Evolutionary conservation across 768 basidiomycete species (phyloP).

Genomic region (Ramaria rubella): DNA sequence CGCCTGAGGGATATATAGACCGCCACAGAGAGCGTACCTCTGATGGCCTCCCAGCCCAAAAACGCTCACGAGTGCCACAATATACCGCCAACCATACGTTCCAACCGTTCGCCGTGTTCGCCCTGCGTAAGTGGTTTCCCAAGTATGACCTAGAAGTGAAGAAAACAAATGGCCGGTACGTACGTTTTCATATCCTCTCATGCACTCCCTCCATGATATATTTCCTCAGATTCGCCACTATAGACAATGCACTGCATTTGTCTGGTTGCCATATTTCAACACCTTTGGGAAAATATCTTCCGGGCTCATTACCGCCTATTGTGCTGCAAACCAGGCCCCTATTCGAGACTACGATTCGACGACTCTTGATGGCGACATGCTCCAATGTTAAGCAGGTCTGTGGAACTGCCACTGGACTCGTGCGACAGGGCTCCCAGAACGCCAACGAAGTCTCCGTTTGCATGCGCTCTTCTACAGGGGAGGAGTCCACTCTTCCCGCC

Average conservation of each 20-base stretch:
- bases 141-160: conserved; percentile 14
- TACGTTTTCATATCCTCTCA: not conserved
- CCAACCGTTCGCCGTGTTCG: conserved; percentile 3
- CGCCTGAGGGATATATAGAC: conserved; percentile 10
- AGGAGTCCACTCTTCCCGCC: conserved; percentile 5
- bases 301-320: conserved; percentile 4
- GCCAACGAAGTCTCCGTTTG: conserved; percentile 7
- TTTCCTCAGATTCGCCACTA: not conserved
- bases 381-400: conserved; percentile 17
- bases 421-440: not conserved
- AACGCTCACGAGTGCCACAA: conserved; percentile 16
- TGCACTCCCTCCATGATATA: not conserved
- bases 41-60: no score
- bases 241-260: not conserved
- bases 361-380: conserved; percentile 14
- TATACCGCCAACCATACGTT: not conserved
- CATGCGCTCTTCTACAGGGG: conserved; percentile 12
- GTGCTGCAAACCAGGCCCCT: conserved; percentile 10
- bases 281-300: not conserved
- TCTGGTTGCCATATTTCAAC: conserved; percentile 1
- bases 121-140: conserved; percentile 15
- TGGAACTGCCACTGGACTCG: conserved; percentile 14
- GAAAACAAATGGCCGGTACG: conserved; percentile 14
- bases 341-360: conserved; percentile 19
- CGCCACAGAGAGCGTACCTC: not conserved